phyloP scores from a whole-genome alignment of 106 monocot species.

The Xerophyta viscosa region DNA sequence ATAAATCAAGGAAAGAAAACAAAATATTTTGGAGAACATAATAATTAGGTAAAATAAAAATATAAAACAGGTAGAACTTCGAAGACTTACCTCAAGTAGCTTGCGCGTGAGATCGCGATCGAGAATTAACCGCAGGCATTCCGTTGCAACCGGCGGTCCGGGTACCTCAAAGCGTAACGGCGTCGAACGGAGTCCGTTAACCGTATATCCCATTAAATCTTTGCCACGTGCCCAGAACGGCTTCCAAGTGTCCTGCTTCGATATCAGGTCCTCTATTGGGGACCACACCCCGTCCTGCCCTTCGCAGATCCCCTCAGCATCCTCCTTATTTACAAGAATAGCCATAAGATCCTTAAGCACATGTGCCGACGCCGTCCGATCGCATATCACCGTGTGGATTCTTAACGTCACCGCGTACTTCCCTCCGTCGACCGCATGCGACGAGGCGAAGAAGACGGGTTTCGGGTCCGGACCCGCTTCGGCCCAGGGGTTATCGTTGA shows the following conservation, averaged over 20 bases:
- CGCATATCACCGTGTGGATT: conserved; percentile 51
- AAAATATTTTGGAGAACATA: too few species aligned
- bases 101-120: conserved; percentile 14
- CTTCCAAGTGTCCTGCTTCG: conserved; percentile 42
- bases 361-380: conserved; percentile 31
- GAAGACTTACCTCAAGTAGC: conserved; percentile 33
- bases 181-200: conserved; percentile 42
- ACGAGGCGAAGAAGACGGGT: conserved; percentile 29
- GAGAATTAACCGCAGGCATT: conserved; percentile 28
- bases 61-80: too few species aligned
- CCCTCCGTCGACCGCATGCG: conserved; percentile 19
- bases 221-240: conserved; percentile 54
- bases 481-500: conserved; percentile 48
- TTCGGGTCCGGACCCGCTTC: neutral
- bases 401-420: conserved; percentile 19
- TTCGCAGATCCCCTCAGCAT: neutral
- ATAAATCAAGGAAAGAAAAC: too few species aligned
- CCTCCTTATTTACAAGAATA: conserved; percentile 1
- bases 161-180: conserved; percentile 26
- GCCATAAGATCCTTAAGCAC: conserved; percentile 34
- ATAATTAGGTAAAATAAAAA: too few species aligned
- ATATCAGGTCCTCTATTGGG: conserved; percentile 47
- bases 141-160: conserved; percentile 17
- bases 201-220: conserved; percentile 52
- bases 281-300: conserved; percentile 15